phyloP scores from a whole-genome alignment of 495 filamentous ascomycete species.

The Neurospora pannonica region DNA sequence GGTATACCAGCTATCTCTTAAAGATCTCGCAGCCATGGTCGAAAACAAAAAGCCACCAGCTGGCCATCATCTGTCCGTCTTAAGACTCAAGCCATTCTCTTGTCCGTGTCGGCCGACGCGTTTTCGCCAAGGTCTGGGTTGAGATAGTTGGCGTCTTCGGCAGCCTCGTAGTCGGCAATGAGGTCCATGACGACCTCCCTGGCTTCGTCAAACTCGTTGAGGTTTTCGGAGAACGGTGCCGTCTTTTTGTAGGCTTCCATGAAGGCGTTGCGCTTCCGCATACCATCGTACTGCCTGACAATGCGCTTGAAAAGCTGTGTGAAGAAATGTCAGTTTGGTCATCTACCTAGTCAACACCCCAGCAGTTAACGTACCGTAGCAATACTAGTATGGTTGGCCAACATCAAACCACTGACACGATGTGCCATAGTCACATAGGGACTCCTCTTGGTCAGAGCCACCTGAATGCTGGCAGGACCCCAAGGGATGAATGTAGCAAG shows the following conservation, averaged over 20 bases:
- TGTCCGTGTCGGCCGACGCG: constrained; percentile 36
- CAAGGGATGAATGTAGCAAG: constrained; percentile 96
- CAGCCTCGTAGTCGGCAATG: constrained; percentile 90
- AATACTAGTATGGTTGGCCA: constrained; percentile 96
- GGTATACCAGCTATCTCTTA: neutral
- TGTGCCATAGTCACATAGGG: constrained; percentile 87
- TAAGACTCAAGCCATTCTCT: constrained; percentile 22
- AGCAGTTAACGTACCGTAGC: constrained; percentile 53
- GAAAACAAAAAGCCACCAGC: neutral
- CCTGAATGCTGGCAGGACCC: constrained; percentile 97
- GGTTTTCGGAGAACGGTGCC: constrained; percentile 75
- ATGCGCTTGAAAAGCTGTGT: constrained; percentile 79
- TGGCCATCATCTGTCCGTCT: neutral
- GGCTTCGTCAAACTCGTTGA: constrained; percentile 95
- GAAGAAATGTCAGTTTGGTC: constrained; percentile 1
- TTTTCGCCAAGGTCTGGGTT: constrained; percentile 51
- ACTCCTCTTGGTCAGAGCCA: constrained; percentile 90
- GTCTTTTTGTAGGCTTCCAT: constrained; percentile 93
- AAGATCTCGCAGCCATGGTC: neutral
- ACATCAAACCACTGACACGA: constrained; percentile 91
- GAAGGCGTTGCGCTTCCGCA: constrained; percentile 94
- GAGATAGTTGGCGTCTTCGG: constrained; percentile 80
- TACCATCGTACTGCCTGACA: constrained; percentile 76
- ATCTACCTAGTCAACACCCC: neutral
- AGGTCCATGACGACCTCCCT: constrained; percentile 78